Evolutionary conservation across 805 yeast genomes (phyloP).

Genomic region (Lachancea sp.): DNA sequence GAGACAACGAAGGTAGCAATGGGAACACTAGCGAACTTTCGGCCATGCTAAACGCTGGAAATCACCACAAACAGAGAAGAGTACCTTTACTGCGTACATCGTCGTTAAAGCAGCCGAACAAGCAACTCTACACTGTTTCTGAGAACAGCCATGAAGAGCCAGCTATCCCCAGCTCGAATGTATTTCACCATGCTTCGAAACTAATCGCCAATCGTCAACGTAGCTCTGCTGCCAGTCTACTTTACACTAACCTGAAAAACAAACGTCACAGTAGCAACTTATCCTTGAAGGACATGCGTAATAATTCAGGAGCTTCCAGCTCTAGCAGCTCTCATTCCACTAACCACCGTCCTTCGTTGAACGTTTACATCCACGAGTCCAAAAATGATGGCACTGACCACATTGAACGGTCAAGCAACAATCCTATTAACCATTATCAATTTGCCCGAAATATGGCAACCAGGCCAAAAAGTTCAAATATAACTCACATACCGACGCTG

Average conservation of each 20-base stretch:
- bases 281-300: conserved; percentile 4
- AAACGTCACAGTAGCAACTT: conserved; percentile 7
- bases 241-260: conserved; percentile 13
- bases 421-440: conserved; percentile 20
- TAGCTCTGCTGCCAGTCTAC: conserved; percentile 12
- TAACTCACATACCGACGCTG: conserved; percentile 7
- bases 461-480: conserved; percentile 15
- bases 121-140: conserved; percentile 12
- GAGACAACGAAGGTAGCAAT: neutral
- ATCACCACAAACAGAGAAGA: conserved; percentile 3
- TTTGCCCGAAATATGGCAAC: conserved; percentile 14
- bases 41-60: conserved; percentile 5
- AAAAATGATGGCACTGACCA: neutral
- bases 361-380: conserved; percentile 1
- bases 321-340: neutral
- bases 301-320: neutral
- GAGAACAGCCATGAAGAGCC: conserved; percentile 13
- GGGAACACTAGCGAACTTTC: conserved; percentile 10
- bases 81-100: conserved; percentile 7
- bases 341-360: conserved; percentile 3
- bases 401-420: conserved; percentile 1
- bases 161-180: conserved; percentile 7
- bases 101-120: conserved; percentile 8
- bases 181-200: conserved; percentile 6
- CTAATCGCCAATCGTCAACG: conserved; percentile 11